Evolutionary conservation across 805 yeast species (phyloP).

Genomic region (Yarrowia yakushimensis): DNA sequence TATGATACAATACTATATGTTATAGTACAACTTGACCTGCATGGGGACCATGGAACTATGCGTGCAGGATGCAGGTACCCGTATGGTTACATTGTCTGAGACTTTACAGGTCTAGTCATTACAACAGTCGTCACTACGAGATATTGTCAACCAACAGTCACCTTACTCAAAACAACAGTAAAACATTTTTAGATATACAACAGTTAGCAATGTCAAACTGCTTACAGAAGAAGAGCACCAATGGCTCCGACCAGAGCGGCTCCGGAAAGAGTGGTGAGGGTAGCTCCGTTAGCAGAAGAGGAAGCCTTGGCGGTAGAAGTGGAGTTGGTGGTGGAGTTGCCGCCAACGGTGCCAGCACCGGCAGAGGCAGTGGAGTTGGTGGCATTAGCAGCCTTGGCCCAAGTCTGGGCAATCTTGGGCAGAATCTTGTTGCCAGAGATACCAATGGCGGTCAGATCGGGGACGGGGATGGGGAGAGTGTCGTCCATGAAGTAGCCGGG

Average conservation of each 20-base stretch:
- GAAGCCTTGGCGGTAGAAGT: background rate
- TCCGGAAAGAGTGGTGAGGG: conserved; percentile 4
- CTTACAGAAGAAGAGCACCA: conserved; percentile 2
- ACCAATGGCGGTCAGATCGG: conserved; percentile 5
- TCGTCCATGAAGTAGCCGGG: conserved; percentile 19
- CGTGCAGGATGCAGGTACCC: too few species aligned
- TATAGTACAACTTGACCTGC: too few species aligned
- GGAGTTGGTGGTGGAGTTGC: conserved; percentile 6
- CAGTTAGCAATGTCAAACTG: background rate
- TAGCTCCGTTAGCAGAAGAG: background rate
- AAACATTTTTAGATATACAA: background rate
- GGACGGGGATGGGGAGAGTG: background rate
- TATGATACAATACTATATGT: too few species aligned
- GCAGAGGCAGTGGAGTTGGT: background rate
- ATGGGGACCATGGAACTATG: too few species aligned
- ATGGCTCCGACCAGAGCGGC: background rate
- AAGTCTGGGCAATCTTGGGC: conserved; percentile 4
- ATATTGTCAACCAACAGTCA: too few species aligned
- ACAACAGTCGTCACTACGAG: too few species aligned
- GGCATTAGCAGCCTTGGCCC: conserved; percentile 3
- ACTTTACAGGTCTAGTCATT: too few species aligned
- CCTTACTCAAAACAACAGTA: too few species aligned
- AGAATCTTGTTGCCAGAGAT: conserved; percentile 18
- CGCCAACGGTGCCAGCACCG: background rate
- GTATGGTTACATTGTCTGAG: too few species aligned